Evolutionary conservation across 768 basidiomycete species (phyloP), one percentile per base, ranked within the genome.

Genomic region (Auricularia cornea): DNA sequence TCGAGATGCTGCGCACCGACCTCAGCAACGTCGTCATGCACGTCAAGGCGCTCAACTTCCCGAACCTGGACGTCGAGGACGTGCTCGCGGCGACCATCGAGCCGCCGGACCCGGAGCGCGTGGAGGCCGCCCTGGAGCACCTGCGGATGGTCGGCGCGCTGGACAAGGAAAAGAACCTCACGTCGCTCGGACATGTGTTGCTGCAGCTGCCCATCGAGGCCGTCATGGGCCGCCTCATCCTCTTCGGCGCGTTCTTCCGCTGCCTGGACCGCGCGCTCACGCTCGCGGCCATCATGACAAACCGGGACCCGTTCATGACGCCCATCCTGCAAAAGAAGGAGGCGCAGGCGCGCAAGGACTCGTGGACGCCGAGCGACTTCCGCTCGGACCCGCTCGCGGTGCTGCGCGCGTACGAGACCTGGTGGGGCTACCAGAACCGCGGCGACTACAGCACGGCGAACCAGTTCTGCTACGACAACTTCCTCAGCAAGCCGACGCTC

Each of bases 1-100:
- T 97, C 40, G 95, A 97, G 78, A 98, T 98, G 94, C 92, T 92
- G 72, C 83, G 94, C 35, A 84, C 88, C 14, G 93, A 94, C 73
- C 72, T 96, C 68, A 90, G 86, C 69, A 93, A 94, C 70, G 88
- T 95, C 57, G 92, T 96, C 18, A 98, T 98, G 94, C 94, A 94
- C 71, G 84, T 98, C 73, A 97, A 96, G 70, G 94, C 94, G 10
- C 81, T 97, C 38, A 87, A 92, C 72, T 89, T 97, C 72, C 90
- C 92, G 5, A 85, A 84, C 52, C 85, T 94, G 85, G 76, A 84
- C 31, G 90, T 93, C 5, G 90, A 95, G 70, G 89, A 95, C 64
- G 93, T 97, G 26, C 80, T 98, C 38, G 85, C 84, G 1, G 86
- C 84, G 12, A 82, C 88, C 14, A 97, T 97, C 62, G 94, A 98